Evolutionary conservation across 2,329 filamentous ascomycete species (phyloP).

Genomic region (Neofusicoccum ribis): DNA sequence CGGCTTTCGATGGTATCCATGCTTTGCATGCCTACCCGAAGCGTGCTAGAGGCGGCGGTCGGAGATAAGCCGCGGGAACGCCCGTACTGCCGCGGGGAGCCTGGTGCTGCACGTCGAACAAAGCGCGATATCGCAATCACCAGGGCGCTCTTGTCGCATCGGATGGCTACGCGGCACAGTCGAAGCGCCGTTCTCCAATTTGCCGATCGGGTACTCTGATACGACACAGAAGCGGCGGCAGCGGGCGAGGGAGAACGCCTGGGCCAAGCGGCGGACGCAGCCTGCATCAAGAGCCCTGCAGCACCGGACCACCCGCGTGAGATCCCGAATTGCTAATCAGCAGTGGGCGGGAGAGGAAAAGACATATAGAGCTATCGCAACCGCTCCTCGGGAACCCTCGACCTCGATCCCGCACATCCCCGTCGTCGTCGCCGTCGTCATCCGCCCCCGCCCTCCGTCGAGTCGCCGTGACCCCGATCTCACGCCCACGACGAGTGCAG

Average conservation of each 20-base stretch:
- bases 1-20: no score
- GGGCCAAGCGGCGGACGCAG: neutral
- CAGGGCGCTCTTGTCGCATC: neutral
- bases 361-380: no score
- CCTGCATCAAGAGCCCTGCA: neutral
- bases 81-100: neutral
- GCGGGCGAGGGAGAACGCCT: neutral
- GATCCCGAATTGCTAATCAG: conserved; percentile 13
- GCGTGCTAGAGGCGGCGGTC: neutral
- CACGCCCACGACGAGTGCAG: no score
- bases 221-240: neutral
- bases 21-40: neutral
- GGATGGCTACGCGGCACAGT: no score
- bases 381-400: neutral
- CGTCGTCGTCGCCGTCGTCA: no score
- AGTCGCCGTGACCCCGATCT: no score
- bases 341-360: neutral
- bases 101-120: conserved; percentile 4
- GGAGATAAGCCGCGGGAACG: conserved; percentile 14
- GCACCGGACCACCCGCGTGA: neutral
- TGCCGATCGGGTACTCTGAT: neutral
- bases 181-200: neutral
- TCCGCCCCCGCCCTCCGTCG: no score
- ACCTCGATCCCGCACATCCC: neutral
- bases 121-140: conserved; percentile 10